A percentile compares a stretch with the other conserved stretches of the same genome.
Conservation (phyloP, 2,329 filamentous ascomycete genomes). For the Ophiostoma pallidulum region DNA sequence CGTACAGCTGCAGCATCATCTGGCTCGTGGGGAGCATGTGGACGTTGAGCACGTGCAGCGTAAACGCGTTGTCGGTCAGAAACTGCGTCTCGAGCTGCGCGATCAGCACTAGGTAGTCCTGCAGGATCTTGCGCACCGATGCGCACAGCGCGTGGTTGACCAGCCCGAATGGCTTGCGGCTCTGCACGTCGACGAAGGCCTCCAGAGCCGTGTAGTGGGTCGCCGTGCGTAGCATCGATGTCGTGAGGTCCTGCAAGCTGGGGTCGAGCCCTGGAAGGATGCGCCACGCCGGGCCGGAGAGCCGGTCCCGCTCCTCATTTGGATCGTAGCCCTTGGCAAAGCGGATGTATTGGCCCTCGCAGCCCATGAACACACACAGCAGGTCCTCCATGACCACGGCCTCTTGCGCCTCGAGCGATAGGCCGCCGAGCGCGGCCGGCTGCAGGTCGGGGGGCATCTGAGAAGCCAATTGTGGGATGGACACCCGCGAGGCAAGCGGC, state of each 20-base stretch:
- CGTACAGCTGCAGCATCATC: conserved; percentile 85
- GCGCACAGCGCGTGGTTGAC: conserved; percentile 95
- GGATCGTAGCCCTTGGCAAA: conserved; percentile 79
- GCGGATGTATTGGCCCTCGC: conserved; percentile 93
- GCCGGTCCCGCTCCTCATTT: conserved; percentile 71
- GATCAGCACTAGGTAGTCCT: conserved; percentile 88
- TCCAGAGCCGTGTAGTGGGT: conserved; percentile 88
- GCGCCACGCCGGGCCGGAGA: conserved; percentile 72
- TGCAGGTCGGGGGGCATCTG: conserved; percentile 60
- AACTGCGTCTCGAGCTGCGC: conserved; percentile 91
- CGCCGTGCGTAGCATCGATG: conserved; percentile 86
- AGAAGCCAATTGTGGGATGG: conserved; percentile 59
- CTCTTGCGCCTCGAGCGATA: conserved; percentile 77
- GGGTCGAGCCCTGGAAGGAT: conserved; percentile 80
- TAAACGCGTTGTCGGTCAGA: conserved; percentile 80
- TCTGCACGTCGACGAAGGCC: conserved; percentile 89
- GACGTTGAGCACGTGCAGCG: conserved; percentile 83
- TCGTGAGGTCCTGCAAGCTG: conserved; percentile 77
- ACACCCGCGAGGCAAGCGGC: conserved; percentile 57
- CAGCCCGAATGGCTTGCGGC: conserved; percentile 81
- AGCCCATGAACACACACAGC: conserved; percentile 94
- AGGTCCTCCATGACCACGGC: conserved; percentile 80
- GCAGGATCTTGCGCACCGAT: conserved; percentile 81
- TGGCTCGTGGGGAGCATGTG: conserved; percentile 85
- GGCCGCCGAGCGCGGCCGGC: conserved; percentile 55